Base-by-base conservation (phyloP, 2,329 filamentous ascomycete species). In the Byssochlamys sp. region DNA sequence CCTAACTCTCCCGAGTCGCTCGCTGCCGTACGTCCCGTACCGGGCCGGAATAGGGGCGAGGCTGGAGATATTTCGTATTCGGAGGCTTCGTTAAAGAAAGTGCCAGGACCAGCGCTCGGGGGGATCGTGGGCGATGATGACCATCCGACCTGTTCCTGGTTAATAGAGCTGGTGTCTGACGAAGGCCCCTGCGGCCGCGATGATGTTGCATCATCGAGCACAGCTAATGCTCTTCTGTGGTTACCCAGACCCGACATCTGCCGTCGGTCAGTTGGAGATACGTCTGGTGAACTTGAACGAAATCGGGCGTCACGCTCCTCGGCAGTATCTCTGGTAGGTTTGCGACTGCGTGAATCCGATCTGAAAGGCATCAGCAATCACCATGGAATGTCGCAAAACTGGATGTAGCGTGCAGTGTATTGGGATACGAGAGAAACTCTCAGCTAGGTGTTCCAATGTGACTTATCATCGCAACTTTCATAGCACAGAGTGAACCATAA, bases 41-140 rank as follows among this genome's bases (percentile, higher is more conserved):
- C 78, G 2, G 84, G 80, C 45, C 86, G 82, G 66, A 87, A 85
- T 56, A 83, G 81, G 0, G 89, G 86, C 31, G 89, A 91, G 55
- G 89, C 75, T 65, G 90, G 90, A 9, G 68, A 69, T 11, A 69
- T 68, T 63, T 74, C 71, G n/a, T 69, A 66, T 55, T 74, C 72
- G 9, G 73, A 73, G 50, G 61, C 63, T 28, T 75, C 71, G 53
- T 74, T 68, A 55, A 73, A 69, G 55, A 75, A 75, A 1, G 69
- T 73, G 31, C 70, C 69, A 51, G 60, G 67, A 29, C 57, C 63
- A 56, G 68, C 70, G 33, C 54, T 63, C n/a, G 62, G 65, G n/a
- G 57, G 63, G 60, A 62, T 66, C 50, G 58, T 66, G 10, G 63
- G 67, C 25, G 62, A 65, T 48, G 70, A 65, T 26, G 66, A 63